phyloP scores from a whole-genome alignment of 1,284 basidiomycete genomes.

The Rhodotorula sp. region DNA sequence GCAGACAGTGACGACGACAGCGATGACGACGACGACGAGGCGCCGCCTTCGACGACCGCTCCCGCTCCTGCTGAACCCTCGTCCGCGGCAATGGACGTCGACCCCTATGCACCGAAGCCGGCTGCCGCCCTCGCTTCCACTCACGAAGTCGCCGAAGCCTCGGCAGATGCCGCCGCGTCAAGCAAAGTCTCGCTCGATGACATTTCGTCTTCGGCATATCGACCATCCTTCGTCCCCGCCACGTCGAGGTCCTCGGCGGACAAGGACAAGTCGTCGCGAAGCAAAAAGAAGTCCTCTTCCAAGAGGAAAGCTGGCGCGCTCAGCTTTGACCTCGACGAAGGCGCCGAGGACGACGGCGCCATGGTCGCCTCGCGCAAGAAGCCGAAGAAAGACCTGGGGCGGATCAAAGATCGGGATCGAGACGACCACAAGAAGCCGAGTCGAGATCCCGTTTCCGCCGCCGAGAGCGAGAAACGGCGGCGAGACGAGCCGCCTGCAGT shows the following conservation, averaged over 20 bases:
- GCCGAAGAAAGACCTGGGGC: background rate
- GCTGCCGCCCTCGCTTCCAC: background rate
- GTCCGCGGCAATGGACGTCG: conserved; percentile 9
- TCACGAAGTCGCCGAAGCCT: background rate
- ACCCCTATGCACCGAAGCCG: conserved; percentile 17
- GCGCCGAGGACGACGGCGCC: conserved; percentile 36
- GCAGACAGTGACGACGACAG: conserved; percentile 61
- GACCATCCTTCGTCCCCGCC: conserved; percentile 74
- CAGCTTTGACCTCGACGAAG: conserved; percentile 49
- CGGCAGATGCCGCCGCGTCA: background rate
- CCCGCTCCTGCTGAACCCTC: background rate
- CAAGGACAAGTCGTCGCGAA: conserved; percentile 19
- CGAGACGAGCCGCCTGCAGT: background rate
- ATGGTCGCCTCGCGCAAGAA: background rate
- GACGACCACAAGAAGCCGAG: conserved; percentile 47
- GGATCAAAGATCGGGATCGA: conserved; percentile 54
- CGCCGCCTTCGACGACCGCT: conserved; percentile 9
- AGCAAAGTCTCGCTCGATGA: conserved; percentile 29
- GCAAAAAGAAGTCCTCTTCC: conserved; percentile 52
- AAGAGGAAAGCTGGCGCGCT: conserved; percentile 49
- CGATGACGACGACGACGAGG: conserved; percentile 50
- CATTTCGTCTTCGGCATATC: conserved; percentile 58
- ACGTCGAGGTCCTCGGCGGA: conserved; percentile 37
- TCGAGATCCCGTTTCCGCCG: background rate
- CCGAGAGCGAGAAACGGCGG: conserved; percentile 37